A percentile compares a stretch with the other conserved stretches of the same genome.
phyloP scores from a whole-genome alignment of 108 stramenopile genomes.

The Cyclotella atomus region DNA sequence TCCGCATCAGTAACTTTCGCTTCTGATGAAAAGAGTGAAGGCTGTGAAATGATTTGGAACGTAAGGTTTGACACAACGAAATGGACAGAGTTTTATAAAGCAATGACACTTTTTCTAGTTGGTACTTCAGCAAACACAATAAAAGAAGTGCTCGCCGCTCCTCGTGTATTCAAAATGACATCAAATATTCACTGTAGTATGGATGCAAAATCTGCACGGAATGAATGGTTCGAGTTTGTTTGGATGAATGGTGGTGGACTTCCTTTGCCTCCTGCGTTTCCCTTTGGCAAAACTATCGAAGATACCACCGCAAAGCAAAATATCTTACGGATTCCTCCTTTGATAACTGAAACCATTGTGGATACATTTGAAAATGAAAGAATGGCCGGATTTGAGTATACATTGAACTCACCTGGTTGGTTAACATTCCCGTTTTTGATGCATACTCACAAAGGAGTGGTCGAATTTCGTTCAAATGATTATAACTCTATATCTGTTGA shows the following conservation, averaged over 20 bases:
- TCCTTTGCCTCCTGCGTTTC: constrained; percentile 45
- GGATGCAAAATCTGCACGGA: constrained; percentile 26
- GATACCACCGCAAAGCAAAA: constrained; percentile 29
- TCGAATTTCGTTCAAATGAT: constrained; percentile 22
- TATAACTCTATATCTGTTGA: constrained; percentile 15
- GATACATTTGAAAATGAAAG: constrained; percentile 20
- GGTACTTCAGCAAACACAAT: constrained; percentile 44
- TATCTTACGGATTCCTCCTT: constrained; percentile 47
- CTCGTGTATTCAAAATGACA: constrained; percentile 29
- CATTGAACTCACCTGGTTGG: constrained; percentile 48
- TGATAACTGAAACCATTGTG: constrained; percentile 44
- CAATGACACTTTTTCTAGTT: constrained; percentile 41
- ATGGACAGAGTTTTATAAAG: constrained; percentile 32
- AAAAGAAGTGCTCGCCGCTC: constrained; percentile 20
- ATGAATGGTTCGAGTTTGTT: constrained; percentile 50
- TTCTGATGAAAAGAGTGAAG: neutral
- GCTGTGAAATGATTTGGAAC: constrained; percentile 46
- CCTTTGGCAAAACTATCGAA: constrained; percentile 25
- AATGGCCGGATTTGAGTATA: constrained; percentile 20
- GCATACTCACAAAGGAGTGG: constrained; percentile 51
- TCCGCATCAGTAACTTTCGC: constrained; percentile 37
- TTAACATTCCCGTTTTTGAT: constrained; percentile 52
- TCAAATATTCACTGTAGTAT: constrained; percentile 14
- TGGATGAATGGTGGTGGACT: constrained; percentile 50
- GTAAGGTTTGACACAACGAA: constrained; percentile 40